Evolutionary conservation across 495 filamentous ascomycete genomes (phyloP), one percentile per base, ranked within the genome.

Genomic region (Penicillium dipodomyicola): DNA sequence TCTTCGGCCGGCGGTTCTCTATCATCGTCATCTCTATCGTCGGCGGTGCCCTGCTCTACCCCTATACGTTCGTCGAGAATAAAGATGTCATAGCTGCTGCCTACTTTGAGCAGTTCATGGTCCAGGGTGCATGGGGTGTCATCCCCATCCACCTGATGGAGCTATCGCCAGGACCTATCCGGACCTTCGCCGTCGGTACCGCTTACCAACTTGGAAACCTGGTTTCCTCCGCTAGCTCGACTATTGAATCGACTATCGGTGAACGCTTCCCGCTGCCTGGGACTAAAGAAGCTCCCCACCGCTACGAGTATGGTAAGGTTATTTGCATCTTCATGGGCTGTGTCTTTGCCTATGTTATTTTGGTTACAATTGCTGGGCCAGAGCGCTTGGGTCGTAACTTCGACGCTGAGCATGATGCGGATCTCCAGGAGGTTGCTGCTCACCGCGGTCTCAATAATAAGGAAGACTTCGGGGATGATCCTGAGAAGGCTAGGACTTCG

Each of bases 251-350:
- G 1, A 91, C 85, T 0, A 87, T 92, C 58, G 90, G 91, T 37
- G 81, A 92, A 71, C 79, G 83, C 5, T 96, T 94, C 72, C 90
- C 90, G 0, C 76, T 96, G 3, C 80, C 86, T 6, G 77, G 79
- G 0, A 79, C 78, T 2, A 65, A 75, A 11, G 71, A 70, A 19
- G 63, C 53, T 0, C 19, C 61, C 41, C 74, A 75, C 5, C 75
- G 90, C 27, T 96, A 92, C 67, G 73, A 91, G 47, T 96, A 96
- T 51, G 92, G 92, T 12, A 88, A 88, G 58, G 92, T 96, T 4
- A 92, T 96, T 60, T 91, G 88, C 56, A 94, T 96, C 63, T 92
- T 96, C 69, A 90, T 96, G 89, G 92, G 83, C 3, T 92, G 89
- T 61, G 92, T 96, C n/a, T 96, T 85, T 70, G 86, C 71, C 6